phyloP scores from a whole-genome alignment of 352 stramenopile genomes.

The Phytophthora agathidicida region DNA sequence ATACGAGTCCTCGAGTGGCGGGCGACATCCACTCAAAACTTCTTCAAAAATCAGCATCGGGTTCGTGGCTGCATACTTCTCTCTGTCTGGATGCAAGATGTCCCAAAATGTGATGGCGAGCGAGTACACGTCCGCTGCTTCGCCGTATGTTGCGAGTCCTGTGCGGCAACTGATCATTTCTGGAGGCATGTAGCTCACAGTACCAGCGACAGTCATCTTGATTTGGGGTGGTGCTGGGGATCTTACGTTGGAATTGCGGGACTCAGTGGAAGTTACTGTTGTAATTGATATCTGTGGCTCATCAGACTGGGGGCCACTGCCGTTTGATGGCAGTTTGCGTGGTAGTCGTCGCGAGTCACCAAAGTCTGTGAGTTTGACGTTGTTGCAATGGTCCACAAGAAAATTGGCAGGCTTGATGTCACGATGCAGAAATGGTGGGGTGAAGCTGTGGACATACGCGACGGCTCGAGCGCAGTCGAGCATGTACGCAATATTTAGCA shows the following conservation, averaged over 20 bases:
- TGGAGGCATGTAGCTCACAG: slow-evolving; percentile 77
- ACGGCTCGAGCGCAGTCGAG: slow-evolving; percentile 62
- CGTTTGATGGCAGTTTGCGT: slow-evolving; percentile 4
- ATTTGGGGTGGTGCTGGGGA: slow-evolving; percentile 23
- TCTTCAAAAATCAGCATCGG: slow-evolving; percentile 60
- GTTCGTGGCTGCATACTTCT: slow-evolving; percentile 52
- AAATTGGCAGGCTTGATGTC: slow-evolving; percentile 77
- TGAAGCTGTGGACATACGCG: slow-evolving; percentile 73
- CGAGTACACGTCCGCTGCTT: slow-evolving; percentile 76
- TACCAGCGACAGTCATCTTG: slow-evolving; percentile 74
- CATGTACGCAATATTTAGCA: slow-evolving; percentile 67
- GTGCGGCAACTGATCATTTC: slow-evolving; percentile 65
- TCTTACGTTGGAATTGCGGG: background rate
- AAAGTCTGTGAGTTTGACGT: slow-evolving; percentile 75
- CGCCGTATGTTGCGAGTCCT: slow-evolving; percentile 56
- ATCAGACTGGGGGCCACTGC: background rate
- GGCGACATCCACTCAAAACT: slow-evolving; percentile 52
- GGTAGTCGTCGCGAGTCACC: slow-evolving; percentile 64
- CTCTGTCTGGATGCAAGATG: slow-evolving; percentile 54
- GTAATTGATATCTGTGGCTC: slow-evolving; percentile 13
- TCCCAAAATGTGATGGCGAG: slow-evolving; percentile 81
- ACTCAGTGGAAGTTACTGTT: slow-evolving; percentile 16
- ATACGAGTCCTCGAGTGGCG: slow-evolving; percentile 40
- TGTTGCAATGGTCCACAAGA: slow-evolving; percentile 53
- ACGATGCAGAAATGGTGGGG: slow-evolving; percentile 63